Evolutionary conservation across 2,329 filamentous ascomycete species (phyloP), one percentile per base, ranked within the genome.

Genomic region (Ambrosiella xylebori): DNA sequence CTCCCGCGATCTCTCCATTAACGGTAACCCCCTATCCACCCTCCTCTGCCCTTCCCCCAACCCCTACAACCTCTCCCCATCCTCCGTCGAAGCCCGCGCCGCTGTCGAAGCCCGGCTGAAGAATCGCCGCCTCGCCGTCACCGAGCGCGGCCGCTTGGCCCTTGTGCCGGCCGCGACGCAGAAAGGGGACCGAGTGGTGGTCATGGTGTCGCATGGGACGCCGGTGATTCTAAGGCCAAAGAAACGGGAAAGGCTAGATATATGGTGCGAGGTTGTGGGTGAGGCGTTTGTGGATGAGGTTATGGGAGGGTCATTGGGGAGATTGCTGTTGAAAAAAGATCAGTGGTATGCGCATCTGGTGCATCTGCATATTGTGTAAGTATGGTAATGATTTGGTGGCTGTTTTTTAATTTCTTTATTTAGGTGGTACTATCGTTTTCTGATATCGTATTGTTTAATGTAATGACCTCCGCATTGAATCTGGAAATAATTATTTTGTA

Each of bases 231-330:
- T 60, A 1, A 41, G 56, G 15, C 59, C 59, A 13, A 58, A 58
- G 45, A 41, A 19, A 3, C 17, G 35, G 5, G 52, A 57, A 12
- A 56, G 41, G 19, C 44, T 51, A 9, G 59, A 60, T 49, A 36
- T 58, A 39, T 58, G 59, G 56, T 60, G 59, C 41, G 56, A 60
- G 52, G 51, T 58, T 57, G 39, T 60, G 19, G 59, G 56, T 9
- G 59, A 60, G 59, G 59, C 59, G 15, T 60, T 60, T 53, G 56
- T 60, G 2, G 59, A 60, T 38, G 59, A 54, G 1, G 41, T 60
- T n/a, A 60, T 60, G 59, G 44, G 36, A 12, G 59, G 52, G 11
- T 44, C 35, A n/a, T 41, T 58, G 37, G 59, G 59, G 7, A 49
- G 59, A 7, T 36, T 54, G 44, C 17, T 60, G 55, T 52, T 60